Conservation (phyloP, 1,284 basidiomycete genomes). For the Ustilago lituana region DNA sequence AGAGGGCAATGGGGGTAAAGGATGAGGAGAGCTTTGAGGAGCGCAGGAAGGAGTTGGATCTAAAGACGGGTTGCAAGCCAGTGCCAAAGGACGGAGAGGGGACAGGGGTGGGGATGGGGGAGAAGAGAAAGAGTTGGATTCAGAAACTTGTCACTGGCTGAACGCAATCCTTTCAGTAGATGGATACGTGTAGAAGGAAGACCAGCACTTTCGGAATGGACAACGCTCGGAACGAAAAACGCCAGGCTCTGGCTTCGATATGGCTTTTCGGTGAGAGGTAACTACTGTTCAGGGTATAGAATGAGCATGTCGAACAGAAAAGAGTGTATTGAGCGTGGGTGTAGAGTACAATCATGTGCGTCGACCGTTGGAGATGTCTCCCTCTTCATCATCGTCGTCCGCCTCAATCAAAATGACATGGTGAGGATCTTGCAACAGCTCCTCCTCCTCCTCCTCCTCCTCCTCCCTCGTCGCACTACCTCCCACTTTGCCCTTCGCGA, state of each 20-base stretch:
- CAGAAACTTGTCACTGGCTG: conserved; percentile 8
- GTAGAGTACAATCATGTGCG: too few relatives aligned
- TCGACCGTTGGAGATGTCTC: conserved; percentile 24
- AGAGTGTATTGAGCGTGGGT: too few relatives aligned
- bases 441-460: conserved; percentile 15
- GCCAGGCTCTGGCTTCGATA: too few relatives aligned
- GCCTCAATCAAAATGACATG: conserved; percentile 44
- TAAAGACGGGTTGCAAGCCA: background rate
- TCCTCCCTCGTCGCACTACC: too few relatives aligned
- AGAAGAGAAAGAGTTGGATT: conserved; percentile 11
- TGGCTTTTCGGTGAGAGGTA: too few relatives aligned
- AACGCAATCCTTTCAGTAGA: too few relatives aligned
- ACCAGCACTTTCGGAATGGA: too few relatives aligned
- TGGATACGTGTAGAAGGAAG: too few relatives aligned
- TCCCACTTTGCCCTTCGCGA: too few relatives aligned
- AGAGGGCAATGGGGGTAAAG: conserved; percentile 33
- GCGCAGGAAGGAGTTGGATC: conserved; percentile 6
- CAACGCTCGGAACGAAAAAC: too few relatives aligned
- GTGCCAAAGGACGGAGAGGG: background rate
- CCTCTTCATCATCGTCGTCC: conserved; percentile 48
- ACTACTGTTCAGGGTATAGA: too few relatives aligned
- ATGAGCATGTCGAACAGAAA: too few relatives aligned
- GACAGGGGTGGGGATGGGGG: background rate
- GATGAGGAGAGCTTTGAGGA: conserved; percentile 16
- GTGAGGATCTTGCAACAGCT: conserved; percentile 17